These are phyloP conservation scores for Leccinum variicolor DNA, from an alignment of 768 basidiomycete species.

Conservation along the genomic window DNA sequence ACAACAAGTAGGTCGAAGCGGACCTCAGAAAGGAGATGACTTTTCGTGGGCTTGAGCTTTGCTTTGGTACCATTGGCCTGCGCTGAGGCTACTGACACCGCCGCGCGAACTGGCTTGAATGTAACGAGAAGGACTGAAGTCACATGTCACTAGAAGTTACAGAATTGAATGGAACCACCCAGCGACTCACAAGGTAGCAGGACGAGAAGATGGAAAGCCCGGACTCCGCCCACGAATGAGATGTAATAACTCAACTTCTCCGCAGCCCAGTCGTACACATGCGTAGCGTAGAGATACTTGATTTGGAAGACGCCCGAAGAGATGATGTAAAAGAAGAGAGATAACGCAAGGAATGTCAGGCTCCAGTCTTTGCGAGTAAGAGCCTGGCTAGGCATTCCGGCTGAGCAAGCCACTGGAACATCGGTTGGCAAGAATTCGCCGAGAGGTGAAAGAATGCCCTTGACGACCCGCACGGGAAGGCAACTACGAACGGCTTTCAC, in stretches of 20 bases:
- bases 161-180: constrained; percentile 14
- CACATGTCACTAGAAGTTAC: constrained; percentile 31
- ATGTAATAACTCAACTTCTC: constrained; percentile 74
- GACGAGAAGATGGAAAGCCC: constrained; percentile 64
- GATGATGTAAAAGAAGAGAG: constrained; percentile 61
- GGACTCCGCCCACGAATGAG: constrained; percentile 60
- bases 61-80: constrained; percentile 23
- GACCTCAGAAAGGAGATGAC: constrained; percentile 56
- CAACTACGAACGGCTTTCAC: constrained; percentile 6
- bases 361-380: constrained; percentile 63
- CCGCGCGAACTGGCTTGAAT: constrained; percentile 47
- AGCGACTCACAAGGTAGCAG: constrained; percentile 60
- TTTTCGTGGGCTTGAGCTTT: constrained; percentile 44
- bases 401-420: constrained; percentile 37
- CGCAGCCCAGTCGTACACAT: constrained; percentile 66
- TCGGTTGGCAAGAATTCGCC: constrained; percentile 63
- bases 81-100: not conserved
- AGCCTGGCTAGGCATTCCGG: constrained; percentile 62
- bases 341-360: constrained; percentile 62
- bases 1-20: constrained; percentile 68
- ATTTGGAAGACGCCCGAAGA: constrained; percentile 69
- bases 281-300: constrained; percentile 77
- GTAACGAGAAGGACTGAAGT: constrained; percentile 53
- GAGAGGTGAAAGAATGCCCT: constrained; percentile 59
- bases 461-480: constrained; percentile 27